Evolutionary conservation across 129 eudicot genomes (phyloP).

Genomic region (Lactuca sativa): DNA sequence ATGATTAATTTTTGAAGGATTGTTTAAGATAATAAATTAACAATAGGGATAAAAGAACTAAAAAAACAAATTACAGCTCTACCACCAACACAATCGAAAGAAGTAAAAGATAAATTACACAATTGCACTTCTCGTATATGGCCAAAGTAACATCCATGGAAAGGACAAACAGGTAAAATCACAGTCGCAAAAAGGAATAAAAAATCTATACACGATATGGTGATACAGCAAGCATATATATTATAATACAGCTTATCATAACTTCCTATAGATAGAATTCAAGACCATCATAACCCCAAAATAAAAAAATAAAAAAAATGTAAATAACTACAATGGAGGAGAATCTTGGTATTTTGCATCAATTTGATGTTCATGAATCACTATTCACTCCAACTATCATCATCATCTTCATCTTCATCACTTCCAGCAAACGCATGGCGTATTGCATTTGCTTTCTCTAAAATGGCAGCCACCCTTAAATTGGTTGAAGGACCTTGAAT

Average conservation of each 20-base stretch:
- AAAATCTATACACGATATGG: constrained; percentile 32
- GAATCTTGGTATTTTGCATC: constrained; percentile 15
- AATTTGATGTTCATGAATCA: constrained; percentile 36
- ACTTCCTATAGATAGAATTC: constrained; percentile 22
- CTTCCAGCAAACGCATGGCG: constrained; percentile 89
- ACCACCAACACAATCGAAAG: background rate
- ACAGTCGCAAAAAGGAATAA: constrained; percentile 15
- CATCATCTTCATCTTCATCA: constrained; percentile 73
- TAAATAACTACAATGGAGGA: constrained; percentile 33
- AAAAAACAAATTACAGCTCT: too few species aligned
- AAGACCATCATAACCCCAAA: constrained; percentile 10
- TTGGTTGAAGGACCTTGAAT: constrained; percentile 80
- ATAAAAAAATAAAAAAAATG: constrained; percentile 9
- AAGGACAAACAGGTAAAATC: constrained; percentile 29
- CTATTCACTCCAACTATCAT: constrained; percentile 77
- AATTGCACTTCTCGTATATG: constrained; percentile 22
- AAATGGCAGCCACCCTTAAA: constrained; percentile 79
- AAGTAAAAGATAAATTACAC: constrained; percentile 18
- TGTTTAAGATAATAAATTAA: too few species aligned
- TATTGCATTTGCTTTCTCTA: constrained; percentile 82
- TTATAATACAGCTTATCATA: constrained; percentile 27
- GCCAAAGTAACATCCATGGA: constrained; percentile 23
- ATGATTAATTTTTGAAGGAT: too few species aligned
- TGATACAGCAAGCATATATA: constrained; percentile 8
- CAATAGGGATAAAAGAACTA: too few species aligned